These are phyloP conservation scores for Pythium brachiatum DNA, from an alignment of 352 stramenopile genomes.

Conservation along the genomic window DNA sequence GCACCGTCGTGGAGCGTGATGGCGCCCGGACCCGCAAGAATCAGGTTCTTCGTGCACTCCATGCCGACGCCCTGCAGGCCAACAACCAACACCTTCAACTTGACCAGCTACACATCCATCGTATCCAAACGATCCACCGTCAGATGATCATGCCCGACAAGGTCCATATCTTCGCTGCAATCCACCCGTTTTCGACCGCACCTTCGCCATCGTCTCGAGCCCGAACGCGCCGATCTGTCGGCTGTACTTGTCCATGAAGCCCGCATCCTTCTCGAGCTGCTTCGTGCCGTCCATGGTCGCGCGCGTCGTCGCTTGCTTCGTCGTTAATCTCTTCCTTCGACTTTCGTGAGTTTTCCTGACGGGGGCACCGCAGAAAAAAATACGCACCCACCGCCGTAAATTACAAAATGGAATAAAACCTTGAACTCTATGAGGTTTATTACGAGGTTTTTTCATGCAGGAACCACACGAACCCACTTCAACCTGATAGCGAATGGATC, in stretches of 20 bases:
- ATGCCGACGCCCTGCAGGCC: conserved; percentile 85
- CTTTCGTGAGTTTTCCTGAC: conserved; percentile 15
- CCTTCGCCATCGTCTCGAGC: conserved; percentile 91
- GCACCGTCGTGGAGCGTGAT: conserved; percentile 87
- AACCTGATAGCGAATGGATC: conserved; percentile 4
- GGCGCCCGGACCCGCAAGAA: conserved; percentile 82
- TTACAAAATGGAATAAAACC: conserved; percentile 11
- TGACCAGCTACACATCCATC: conserved; percentile 66
- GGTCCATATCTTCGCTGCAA: conserved; percentile 14
- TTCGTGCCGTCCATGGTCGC: conserved; percentile 47
- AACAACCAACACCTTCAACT: conserved; percentile 84
- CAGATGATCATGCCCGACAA: not conserved
- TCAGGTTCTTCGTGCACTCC: conserved; percentile 93
- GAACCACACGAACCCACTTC: conserved; percentile 3
- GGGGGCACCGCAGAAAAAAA: conserved; percentile 5
- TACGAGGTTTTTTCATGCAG: conserved; percentile 8
- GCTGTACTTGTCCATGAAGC: conserved; percentile 94
- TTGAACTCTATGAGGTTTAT: conserved; percentile 8
- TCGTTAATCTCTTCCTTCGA: not conserved
- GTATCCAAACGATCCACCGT: not conserved
- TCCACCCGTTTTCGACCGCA: conserved; percentile 22
- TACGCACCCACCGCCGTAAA: conserved; percentile 2
- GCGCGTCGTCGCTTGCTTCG: not conserved
- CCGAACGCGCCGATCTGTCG: conserved; percentile 91
- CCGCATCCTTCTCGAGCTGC: conserved; percentile 81